Conservation (phyloP, 73 alveolate genomes). For the Symbiodinium natans region DNA sequence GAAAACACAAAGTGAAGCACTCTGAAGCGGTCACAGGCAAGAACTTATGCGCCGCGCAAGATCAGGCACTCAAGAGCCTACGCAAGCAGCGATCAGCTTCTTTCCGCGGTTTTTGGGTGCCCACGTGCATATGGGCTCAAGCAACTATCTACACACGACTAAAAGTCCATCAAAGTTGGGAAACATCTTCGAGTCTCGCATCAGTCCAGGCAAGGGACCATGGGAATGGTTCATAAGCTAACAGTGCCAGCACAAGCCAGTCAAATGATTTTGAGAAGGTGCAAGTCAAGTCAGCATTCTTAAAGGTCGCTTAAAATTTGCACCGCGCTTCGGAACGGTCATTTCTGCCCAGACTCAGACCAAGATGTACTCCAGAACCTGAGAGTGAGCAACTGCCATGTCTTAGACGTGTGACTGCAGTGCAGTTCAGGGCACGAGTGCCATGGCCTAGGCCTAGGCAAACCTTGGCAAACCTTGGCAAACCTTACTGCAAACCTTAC, state of each 20-base stretch:
- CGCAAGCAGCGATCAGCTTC: too few relatives aligned
- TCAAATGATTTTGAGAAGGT: neutral
- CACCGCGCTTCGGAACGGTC: slow-evolving; percentile 16
- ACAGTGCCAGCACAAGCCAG: slow-evolving; percentile 1
- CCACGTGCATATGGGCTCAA: neutral
- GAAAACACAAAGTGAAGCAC: too few relatives aligned
- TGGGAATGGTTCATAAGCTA: slow-evolving; percentile 8
- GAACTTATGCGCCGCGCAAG: too few relatives aligned
- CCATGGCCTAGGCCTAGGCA: too few relatives aligned
- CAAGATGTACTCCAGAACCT: slow-evolving; percentile 11
- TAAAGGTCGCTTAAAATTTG: slow-evolving; percentile 11
- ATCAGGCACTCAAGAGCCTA: too few relatives aligned
- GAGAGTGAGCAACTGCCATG: too few relatives aligned
- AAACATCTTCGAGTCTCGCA: slow-evolving; percentile 6
- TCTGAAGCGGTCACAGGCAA: too few relatives aligned
- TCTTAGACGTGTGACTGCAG: too few relatives aligned
- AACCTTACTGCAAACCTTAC: too few relatives aligned
- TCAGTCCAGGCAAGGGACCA: slow-evolving; percentile 22
- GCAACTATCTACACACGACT: neutral
- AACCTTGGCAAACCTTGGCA: too few relatives aligned
- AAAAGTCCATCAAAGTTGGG: slow-evolving; percentile 2
- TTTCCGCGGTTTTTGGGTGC: neutral
- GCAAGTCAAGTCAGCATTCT: slow-evolving; percentile 1
- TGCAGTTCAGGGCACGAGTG: too few relatives aligned
- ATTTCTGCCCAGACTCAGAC: neutral